Conservation (phyloP, 2,329 filamentous ascomycete genomes). For the Dactylellina haptotyla region DNA sequence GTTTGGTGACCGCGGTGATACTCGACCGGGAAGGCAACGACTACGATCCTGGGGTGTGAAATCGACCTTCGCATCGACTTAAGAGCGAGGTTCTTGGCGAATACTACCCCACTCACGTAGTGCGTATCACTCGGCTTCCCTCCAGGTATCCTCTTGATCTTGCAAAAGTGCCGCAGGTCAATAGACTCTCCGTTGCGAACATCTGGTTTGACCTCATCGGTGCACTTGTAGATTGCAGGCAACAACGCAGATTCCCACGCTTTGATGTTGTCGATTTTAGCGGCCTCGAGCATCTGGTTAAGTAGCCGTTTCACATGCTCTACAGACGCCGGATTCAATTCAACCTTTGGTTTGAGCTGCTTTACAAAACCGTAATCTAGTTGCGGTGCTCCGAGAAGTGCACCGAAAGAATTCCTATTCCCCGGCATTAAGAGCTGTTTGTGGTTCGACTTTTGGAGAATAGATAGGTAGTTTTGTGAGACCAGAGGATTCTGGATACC, state of each 20-base stretch:
- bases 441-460: slow-evolving; percentile 48
- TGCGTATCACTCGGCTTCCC: slow-evolving; percentile 88
- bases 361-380: slow-evolving; percentile 40
- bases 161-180: slow-evolving; percentile 96
- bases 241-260: slow-evolving; percentile 91
- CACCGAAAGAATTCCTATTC: slow-evolving; percentile 43
- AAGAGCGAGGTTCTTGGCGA: slow-evolving; percentile 93
- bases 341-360: slow-evolving; percentile 70
- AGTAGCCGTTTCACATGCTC: slow-evolving; percentile 88
- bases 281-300: slow-evolving; percentile 82
- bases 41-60: slow-evolving; percentile 82
- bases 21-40: slow-evolving; percentile 94
- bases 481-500: slow-evolving; percentile 40
- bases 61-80: slow-evolving; percentile 96
- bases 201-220: slow-evolving; percentile 93
- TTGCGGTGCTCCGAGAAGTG: slow-evolving; percentile 24
- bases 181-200: slow-evolving; percentile 92
- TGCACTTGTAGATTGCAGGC: slow-evolving; percentile 88
- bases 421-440: slow-evolving; percentile 34
- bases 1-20: slow-evolving; percentile 87
- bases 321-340: slow-evolving; percentile 86
- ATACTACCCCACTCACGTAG: slow-evolving; percentile 97
- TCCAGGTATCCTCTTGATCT: slow-evolving; percentile 94
- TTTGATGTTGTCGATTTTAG: slow-evolving; percentile 74
- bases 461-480: slow-evolving; percentile 48